Conservation (phyloP, 352 stramenopile genomes). For the Albugo laibachii region DNA sequence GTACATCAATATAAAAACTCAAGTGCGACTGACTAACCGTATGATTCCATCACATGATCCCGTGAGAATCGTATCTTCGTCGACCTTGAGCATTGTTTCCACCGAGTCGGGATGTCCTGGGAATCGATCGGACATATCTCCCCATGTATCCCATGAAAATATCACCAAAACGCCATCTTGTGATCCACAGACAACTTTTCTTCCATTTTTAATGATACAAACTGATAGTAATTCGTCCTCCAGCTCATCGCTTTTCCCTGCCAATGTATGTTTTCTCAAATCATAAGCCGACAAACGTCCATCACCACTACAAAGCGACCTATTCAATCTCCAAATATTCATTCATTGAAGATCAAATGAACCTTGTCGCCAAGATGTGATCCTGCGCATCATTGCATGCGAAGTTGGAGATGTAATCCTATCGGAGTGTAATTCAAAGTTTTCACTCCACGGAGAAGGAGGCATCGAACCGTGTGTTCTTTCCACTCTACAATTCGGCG, state of each 20-base stretch:
- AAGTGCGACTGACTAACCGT: constrained; percentile 18
- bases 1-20: too few relatives aligned
- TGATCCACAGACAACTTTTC: constrained; percentile 89
- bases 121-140: constrained; percentile 92
- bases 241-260: constrained; percentile 66
- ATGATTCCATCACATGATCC: constrained; percentile 92
- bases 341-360: neutral
- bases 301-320: constrained; percentile 40
- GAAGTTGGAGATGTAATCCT: constrained; percentile 90
- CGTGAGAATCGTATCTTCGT: constrained; percentile 93
- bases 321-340: neutral
- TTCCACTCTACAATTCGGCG: constrained; percentile 80
- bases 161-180: constrained; percentile 89
- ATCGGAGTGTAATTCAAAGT: neutral
- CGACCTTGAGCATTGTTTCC: constrained; percentile 89
- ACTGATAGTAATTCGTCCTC: constrained; percentile 64
- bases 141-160: constrained; percentile 91
- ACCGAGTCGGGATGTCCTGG: constrained; percentile 88
- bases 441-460: neutral
- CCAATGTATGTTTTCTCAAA: constrained; percentile 63
- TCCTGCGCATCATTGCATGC: constrained; percentile 59
- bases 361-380: constrained; percentile 72
- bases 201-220: constrained; percentile 71
- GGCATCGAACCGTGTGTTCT: constrained; percentile 58
- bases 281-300: constrained; percentile 84